These are phyloP conservation scores for Colletotrichum noveboracense DNA, from an alignment of 2,329 filamentous ascomycete genomes.

Conservation along the genomic window DNA sequence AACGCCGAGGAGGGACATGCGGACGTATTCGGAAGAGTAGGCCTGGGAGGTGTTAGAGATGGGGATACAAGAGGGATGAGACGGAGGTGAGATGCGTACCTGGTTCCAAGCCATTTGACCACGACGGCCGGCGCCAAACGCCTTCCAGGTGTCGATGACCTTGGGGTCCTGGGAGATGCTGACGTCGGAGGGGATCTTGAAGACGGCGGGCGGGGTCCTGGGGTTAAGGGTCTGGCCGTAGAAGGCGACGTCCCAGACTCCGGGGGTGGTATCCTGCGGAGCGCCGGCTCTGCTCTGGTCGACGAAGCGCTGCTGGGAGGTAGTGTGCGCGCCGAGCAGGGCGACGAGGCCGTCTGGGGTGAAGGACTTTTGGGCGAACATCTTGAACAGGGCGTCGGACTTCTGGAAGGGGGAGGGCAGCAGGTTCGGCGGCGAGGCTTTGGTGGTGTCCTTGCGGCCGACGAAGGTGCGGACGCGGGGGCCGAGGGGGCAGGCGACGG, in stretches of 20 bases:
- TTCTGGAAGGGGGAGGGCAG: constrained; percentile 47
- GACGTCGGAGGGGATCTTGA: constrained; percentile 47
- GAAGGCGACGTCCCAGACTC: constrained; percentile 58
- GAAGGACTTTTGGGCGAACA: constrained; percentile 61
- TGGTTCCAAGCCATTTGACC: constrained; percentile 46
- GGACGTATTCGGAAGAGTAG: constrained; percentile 58
- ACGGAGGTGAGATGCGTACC: constrained; percentile 38
- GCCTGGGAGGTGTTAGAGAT: constrained; percentile 35
- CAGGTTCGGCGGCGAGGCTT: constrained; percentile 41
- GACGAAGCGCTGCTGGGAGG: constrained; percentile 52
- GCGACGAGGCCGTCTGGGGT: constrained; percentile 54
- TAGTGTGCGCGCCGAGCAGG: constrained; percentile 59
- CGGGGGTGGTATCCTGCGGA: constrained; percentile 57
- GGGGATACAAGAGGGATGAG: not conserved
- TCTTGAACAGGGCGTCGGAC: constrained; percentile 52
- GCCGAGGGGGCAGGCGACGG: constrained; percentile 48
- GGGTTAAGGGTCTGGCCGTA: constrained; percentile 45
- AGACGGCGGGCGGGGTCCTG: constrained; percentile 39
- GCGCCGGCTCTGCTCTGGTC: constrained; percentile 43
- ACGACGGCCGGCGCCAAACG: constrained; percentile 33
- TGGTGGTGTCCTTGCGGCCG: constrained; percentile 51
- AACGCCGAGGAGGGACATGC: constrained; percentile 59
- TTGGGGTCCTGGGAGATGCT: constrained; percentile 40
- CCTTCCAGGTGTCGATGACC: constrained; percentile 40
- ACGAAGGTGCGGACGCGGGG: constrained; percentile 56